phyloP scores from a whole-genome alignment of 2,329 filamentous ascomycete species.

The Xylariaceae sp. region DNA sequence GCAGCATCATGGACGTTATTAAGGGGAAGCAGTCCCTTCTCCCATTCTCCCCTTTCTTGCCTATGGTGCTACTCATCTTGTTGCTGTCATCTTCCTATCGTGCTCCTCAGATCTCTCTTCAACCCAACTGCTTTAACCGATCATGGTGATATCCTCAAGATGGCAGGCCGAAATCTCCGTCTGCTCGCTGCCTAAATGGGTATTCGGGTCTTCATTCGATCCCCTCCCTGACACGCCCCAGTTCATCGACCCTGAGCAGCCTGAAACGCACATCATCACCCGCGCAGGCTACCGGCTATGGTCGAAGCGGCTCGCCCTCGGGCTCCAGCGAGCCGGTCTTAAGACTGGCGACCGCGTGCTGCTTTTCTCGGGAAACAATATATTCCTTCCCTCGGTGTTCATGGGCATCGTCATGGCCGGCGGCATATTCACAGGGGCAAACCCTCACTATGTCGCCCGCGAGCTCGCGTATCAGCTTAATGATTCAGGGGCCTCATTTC shows the following conservation, averaged over 20 bases:
- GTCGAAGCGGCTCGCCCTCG: constrained; percentile 66
- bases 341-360: constrained; percentile 64
- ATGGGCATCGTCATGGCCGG: constrained; percentile 73
- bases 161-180: constrained; percentile 41
- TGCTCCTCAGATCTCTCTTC: background rate
- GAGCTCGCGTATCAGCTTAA: constrained; percentile 72
- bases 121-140: background rate
- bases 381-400: constrained; percentile 67
- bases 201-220: constrained; percentile 46
- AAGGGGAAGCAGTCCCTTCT: too few relatives aligned
- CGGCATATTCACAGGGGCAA: constrained; percentile 71
- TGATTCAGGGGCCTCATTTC: constrained; percentile 62
- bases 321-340: constrained; percentile 59
- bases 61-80: too few relatives aligned
- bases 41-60: too few relatives aligned
- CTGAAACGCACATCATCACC: constrained; percentile 63
- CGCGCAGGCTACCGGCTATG: constrained; percentile 60
- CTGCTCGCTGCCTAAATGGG: constrained; percentile 51
- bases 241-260: constrained; percentile 61
- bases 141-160: constrained; percentile 46
- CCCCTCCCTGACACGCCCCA: constrained; percentile 40
- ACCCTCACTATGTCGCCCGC: constrained; percentile 61
- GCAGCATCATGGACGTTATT: too few relatives aligned
- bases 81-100: background rate
- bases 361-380: constrained; percentile 66